A percentile compares a stretch with the other conserved stretches of the same genome.
These are phyloP conservation scores for Coemansia sp. DNA, from an alignment of 371 early-diverging fungal species.

Conservation along the genomic window DNA sequence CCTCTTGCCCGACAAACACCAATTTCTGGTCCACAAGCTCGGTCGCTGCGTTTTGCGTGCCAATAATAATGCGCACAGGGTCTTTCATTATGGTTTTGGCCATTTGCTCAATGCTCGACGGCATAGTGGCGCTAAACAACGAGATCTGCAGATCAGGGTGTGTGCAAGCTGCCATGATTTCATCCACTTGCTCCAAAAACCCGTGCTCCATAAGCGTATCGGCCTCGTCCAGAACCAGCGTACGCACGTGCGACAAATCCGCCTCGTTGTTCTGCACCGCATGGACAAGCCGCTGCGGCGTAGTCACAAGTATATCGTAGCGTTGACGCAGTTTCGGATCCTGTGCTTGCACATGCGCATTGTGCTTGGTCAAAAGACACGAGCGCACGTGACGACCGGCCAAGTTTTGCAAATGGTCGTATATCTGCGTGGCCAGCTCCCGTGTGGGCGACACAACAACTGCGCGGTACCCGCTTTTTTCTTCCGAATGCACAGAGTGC, in stretches of 20 bases:
- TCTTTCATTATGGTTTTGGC: constrained; percentile 85
- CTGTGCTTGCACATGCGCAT: constrained; percentile 61
- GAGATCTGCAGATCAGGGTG: constrained; percentile 70
- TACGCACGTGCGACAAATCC: constrained; percentile 69
- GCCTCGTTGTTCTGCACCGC: constrained; percentile 79
- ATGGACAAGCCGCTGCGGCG: constrained; percentile 87
- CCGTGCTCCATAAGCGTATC: constrained; percentile 89
- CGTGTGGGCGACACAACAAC: constrained; percentile 96
- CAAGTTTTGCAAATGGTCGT: constrained; percentile 71
- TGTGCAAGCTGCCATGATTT: constrained; percentile 85
- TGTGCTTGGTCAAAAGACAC: constrained; percentile 76
- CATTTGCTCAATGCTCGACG: constrained; percentile 86
- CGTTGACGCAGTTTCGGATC: constrained; percentile 64
- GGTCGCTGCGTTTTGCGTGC: constrained; percentile 90
- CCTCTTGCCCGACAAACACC: constrained; percentile 90
- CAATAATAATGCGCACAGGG: constrained; percentile 86
- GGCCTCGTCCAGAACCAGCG: constrained; percentile 90
- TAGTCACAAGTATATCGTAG: constrained; percentile 86
- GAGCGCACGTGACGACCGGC: constrained; percentile 72
- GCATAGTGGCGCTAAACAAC: constrained; percentile 94
- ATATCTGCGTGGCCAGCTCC: constrained; percentile 95
- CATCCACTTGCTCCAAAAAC: constrained; percentile 87
- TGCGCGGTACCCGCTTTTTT: constrained; percentile 77
- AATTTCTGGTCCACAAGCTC: constrained; percentile 87
- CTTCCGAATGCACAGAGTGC: constrained; percentile 72